Conservation (phyloP, 2,329 filamentous ascomycete genomes). For the Aspergillus pseudoterreus region DNA sequence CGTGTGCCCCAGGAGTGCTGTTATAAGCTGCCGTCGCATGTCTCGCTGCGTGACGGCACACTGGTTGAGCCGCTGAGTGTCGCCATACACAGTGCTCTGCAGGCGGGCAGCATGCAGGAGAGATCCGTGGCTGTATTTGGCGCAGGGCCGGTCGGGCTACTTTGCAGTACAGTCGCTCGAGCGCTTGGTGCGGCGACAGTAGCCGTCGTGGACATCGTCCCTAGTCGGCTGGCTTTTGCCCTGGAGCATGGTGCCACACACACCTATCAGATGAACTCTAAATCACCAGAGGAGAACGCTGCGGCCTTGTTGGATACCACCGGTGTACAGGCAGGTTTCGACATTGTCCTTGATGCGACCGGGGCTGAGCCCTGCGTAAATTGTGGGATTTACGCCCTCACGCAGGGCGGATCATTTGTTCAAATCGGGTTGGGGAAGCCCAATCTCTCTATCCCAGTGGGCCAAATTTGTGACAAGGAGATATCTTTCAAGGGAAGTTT, state of each 20-base stretch:
- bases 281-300: conserved; percentile 65
- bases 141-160: conserved; percentile 69
- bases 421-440: conserved; percentile 57
- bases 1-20: too few species aligned
- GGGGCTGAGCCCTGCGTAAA: conserved; percentile 74
- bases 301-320: conserved; percentile 57
- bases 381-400: conserved; percentile 62
- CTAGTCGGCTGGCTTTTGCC: too few species aligned
- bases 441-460: too few species aligned
- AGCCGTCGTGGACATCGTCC: too few species aligned
- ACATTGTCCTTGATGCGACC: conserved; percentile 72
- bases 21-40: too few species aligned
- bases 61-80: conserved; percentile 82
- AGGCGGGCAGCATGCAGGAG: conserved; percentile 68
- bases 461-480: too few species aligned
- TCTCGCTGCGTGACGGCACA: too few species aligned
- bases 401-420: conserved; percentile 68
- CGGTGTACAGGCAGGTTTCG: conserved; percentile 61
- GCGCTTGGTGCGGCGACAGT: too few species aligned
- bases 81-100: conserved; percentile 73
- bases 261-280: too few species aligned
- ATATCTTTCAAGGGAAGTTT: too few species aligned
- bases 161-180: too few species aligned
- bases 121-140: conserved; percentile 77
- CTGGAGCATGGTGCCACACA: too few species aligned